Evolutionary conservation across 352 stramenopile genomes (phyloP).

Genomic region (Phytopythium aichiense): DNA sequence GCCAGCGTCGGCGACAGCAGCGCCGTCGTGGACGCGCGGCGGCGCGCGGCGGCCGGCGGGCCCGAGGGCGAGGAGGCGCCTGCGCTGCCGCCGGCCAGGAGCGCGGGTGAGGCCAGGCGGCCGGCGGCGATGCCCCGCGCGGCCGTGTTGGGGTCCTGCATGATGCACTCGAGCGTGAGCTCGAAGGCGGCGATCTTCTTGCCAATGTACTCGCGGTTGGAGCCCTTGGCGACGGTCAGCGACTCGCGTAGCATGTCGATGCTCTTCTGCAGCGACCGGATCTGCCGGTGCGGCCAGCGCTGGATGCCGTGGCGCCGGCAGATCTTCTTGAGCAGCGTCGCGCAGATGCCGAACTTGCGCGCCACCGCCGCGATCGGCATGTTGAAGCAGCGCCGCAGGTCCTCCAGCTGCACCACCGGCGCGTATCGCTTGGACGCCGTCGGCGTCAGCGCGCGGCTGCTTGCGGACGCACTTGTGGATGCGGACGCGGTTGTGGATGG

Average conservation of each 20-base stretch:
- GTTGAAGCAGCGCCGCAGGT: slow-evolving; percentile 78
- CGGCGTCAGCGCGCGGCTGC: slow-evolving; percentile 7
- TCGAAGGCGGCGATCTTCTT: slow-evolving; percentile 83
- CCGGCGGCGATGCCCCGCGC: slow-evolving; percentile 68
- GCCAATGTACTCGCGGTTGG: slow-evolving; percentile 75
- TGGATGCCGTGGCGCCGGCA: slow-evolving; percentile 79
- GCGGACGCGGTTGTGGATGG: slow-evolving; percentile 17
- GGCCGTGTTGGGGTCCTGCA: slow-evolving; percentile 74
- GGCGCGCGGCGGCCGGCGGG: slow-evolving; percentile 5
- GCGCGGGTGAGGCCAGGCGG: slow-evolving; percentile 45
- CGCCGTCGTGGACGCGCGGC: slow-evolving; percentile 28
- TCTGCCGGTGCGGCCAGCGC: slow-evolving; percentile 80
- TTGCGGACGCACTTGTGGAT: slow-evolving; percentile 30
- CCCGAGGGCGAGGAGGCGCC: neutral
- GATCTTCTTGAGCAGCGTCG: slow-evolving; percentile 85
- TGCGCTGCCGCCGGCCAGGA: neutral
- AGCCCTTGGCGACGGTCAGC: slow-evolving; percentile 62
- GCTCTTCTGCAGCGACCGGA: slow-evolving; percentile 78
- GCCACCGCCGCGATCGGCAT: slow-evolving; percentile 80
- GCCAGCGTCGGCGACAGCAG: slow-evolving; percentile 17
- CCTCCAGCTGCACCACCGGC: slow-evolving; percentile 66
- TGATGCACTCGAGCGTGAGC: slow-evolving; percentile 79
- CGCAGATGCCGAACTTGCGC: slow-evolving; percentile 82
- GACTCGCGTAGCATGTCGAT: slow-evolving; percentile 80
- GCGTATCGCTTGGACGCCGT: slow-evolving; percentile 50